These are phyloP conservation scores for Pseudocohnilembus persalinus DNA, from an alignment of 169 alveolate genomes.

Conservation along the genomic window DNA sequence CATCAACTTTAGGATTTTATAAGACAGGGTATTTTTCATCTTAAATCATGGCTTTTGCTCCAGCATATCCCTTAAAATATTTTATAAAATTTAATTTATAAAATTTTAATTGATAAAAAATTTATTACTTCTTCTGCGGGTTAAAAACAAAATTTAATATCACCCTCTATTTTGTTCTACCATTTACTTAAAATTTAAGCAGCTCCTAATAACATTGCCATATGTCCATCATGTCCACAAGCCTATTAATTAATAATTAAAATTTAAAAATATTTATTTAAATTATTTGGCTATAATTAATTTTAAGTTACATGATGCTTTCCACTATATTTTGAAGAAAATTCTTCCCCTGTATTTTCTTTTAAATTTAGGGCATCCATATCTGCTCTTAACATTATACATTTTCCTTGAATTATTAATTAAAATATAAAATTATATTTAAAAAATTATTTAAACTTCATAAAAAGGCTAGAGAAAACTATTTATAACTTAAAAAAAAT, in stretches of 20 bases:
- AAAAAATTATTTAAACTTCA: no score
- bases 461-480: no score
- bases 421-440: no score
- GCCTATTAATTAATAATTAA: no score
- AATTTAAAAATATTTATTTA: no score
- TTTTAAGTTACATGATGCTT: slow-evolving; percentile 26
- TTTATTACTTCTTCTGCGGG: slow-evolving; percentile 27
- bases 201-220: slow-evolving; percentile 24
- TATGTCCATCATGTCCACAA: slow-evolving; percentile 31
- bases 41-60: slow-evolving; percentile 22
- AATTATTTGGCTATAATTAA: no score
- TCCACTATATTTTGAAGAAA: slow-evolving; percentile 1
- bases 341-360: slow-evolving; percentile 12
- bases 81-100: no score
- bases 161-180: slow-evolving; percentile 13
- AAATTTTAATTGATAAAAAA: no score
- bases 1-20: slow-evolving; percentile 5
- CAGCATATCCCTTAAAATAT: slow-evolving; percentile 2
- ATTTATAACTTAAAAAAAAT: no score
- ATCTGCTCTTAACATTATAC: no score
- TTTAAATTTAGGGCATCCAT: slow-evolving; percentile 26
- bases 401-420: no score
- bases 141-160: slow-evolving; percentile 14
- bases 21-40: slow-evolving; percentile 1
- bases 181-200: slow-evolving; percentile 3